Percentiles rank a stretch among this genome's conserved stretches.
phyloP scores from a whole-genome alignment of 306 rosid species.

The Dalbergia oliveri region DNA sequence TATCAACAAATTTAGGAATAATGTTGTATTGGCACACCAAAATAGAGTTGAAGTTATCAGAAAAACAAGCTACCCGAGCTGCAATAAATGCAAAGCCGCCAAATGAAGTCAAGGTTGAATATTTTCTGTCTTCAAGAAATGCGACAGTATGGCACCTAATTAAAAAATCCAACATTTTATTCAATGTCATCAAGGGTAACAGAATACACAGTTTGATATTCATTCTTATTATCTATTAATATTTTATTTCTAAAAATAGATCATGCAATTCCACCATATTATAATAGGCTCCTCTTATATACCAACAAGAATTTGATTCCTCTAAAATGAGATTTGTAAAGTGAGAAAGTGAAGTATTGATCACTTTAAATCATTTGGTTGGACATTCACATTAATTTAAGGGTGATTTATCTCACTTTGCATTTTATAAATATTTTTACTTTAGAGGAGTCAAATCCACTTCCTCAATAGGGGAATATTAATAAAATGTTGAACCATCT shows the following conservation, averaged over 20 bases:
- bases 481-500: neutral
- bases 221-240: neutral
- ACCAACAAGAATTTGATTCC: too few species aligned
- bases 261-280: neutral
- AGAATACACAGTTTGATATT: neutral
- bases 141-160: conserved; percentile 87
- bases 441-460: neutral
- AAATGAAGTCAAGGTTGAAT: conserved; percentile 77
- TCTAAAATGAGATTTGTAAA: too few species aligned
- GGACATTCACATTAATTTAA: too few species aligned
- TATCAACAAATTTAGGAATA: conserved; percentile 9
- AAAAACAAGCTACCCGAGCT: conserved; percentile 91
- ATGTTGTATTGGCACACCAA: conserved; percentile 22
- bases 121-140: conserved; percentile 81
- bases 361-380: too few species aligned
- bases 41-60: conserved; percentile 44
- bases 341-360: too few species aligned
- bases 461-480: neutral
- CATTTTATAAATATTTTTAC: too few species aligned
- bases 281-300: neutral
- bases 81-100: conserved; percentile 94
- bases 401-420: too few species aligned
- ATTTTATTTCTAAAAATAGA: conserved; percentile 6
- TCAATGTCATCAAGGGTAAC: conserved; percentile 30
- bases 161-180: conserved; percentile 31